Percentiles rank a stretch among this genome's conserved stretches.
Conservation (phyloP, 805 yeast species). For the Jamesozyma lodderae region DNA sequence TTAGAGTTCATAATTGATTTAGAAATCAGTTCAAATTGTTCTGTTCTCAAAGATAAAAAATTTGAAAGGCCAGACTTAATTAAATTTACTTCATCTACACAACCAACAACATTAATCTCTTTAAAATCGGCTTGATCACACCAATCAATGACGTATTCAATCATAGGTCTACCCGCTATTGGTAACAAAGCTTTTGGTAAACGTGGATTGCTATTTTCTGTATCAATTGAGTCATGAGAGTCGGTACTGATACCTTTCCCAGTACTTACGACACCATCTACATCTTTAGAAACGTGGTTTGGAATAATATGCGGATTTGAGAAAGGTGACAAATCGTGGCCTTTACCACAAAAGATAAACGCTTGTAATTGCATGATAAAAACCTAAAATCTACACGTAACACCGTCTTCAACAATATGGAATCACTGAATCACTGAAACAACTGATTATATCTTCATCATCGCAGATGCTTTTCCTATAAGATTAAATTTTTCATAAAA, state of each 20-base stretch:
- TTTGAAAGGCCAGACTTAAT: slow-evolving; percentile 41
- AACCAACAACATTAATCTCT: slow-evolving; percentile 55
- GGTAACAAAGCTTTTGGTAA: slow-evolving; percentile 81
- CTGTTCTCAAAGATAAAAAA: slow-evolving; percentile 37
- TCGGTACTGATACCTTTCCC: background rate
- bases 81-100: slow-evolving; percentile 37
- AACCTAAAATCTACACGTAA: too few relatives aligned
- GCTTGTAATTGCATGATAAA: slow-evolving; percentile 91
- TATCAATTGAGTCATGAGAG: background rate
- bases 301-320: slow-evolving; percentile 3
- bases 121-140: slow-evolving; percentile 79
- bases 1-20: slow-evolving; percentile 17
- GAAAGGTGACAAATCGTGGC: slow-evolving; percentile 64
- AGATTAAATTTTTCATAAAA: too few relatives aligned
- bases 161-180: slow-evolving; percentile 81
- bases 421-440: too few relatives aligned
- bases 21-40: slow-evolving; percentile 22
- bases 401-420: too few relatives aligned
- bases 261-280: background rate
- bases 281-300: background rate
- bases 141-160: slow-evolving; percentile 85
- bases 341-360: slow-evolving; percentile 80
- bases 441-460: too few relatives aligned
- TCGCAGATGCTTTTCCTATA: too few relatives aligned
- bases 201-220: slow-evolving; percentile 22